phyloP scores from a whole-genome alignment of 495 filamentous ascomycete genomes.

The Xylaria acuta region DNA sequence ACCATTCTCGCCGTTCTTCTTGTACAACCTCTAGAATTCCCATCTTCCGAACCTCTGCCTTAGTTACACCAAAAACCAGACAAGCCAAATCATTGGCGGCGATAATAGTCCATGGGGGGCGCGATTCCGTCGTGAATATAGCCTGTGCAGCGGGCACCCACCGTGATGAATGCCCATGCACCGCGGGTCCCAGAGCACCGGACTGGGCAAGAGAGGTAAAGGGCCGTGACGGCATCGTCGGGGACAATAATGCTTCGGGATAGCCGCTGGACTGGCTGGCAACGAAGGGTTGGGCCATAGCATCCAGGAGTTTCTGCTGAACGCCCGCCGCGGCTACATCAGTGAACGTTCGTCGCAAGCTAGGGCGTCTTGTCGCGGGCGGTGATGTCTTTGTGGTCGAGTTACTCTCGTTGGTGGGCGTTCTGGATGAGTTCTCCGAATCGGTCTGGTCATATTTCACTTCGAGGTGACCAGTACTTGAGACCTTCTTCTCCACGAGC shows the following conservation, averaged over 20 bases:
- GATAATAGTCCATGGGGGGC: conserved; percentile 91
- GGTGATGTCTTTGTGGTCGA: conserved; percentile 60
- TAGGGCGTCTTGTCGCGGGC: conserved; percentile 66
- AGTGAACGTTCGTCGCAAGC: conserved; percentile 86
- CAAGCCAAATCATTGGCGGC: conserved; percentile 98
- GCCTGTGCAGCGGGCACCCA: conserved; percentile 93
- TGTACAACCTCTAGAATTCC: conserved; percentile 94
- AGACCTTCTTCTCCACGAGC: conserved; percentile 18
- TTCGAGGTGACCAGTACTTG: conserved; percentile 23
- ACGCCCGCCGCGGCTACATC: conserved; percentile 73
- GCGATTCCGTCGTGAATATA: conserved; percentile 91
- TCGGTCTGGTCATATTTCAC: conserved; percentile 33
- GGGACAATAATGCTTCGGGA: conserved; percentile 49
- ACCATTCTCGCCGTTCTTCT: conserved; percentile 84
- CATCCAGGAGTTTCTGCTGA: conserved; percentile 86
- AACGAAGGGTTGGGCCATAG: conserved; percentile 82
- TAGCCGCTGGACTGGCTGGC: conserved; percentile 56
- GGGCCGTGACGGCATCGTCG: conserved; percentile 47
- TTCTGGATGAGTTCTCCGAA: conserved; percentile 62
- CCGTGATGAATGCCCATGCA: conserved; percentile 86
- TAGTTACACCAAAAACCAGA: conserved; percentile 92
- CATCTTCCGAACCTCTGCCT: conserved; percentile 90
- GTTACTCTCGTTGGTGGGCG: conserved; percentile 61
- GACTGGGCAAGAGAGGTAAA: conserved; percentile 42
- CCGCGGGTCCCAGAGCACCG: conserved; percentile 48